These are phyloP conservation scores for Pichia sp. DNA, from an alignment of 1,139 yeast genomes.

Conservation along the genomic window DNA sequence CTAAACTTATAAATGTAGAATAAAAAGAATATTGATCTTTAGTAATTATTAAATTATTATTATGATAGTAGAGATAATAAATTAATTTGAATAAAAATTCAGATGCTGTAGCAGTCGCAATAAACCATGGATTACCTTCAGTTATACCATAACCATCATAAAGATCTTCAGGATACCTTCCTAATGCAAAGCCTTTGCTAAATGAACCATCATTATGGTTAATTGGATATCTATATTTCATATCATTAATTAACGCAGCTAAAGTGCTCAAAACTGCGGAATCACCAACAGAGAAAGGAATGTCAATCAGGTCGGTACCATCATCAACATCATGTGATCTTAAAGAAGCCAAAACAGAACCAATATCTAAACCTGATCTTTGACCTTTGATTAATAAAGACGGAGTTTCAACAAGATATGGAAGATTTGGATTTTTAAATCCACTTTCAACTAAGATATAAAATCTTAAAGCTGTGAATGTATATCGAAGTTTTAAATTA, in stretches of 20 bases:
- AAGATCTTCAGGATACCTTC: conserved; percentile 90
- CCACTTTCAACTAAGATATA: conserved; percentile 43
- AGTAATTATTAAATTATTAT: conserved; percentile 31
- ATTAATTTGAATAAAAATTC: conserved; percentile 45
- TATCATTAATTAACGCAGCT: conserved; percentile 51
- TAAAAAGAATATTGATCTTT: conserved; percentile 25
- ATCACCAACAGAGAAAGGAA: conserved; percentile 59
- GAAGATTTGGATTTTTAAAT: conserved; percentile 37
- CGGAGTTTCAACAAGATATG: conserved; percentile 69
- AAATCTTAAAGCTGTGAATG: conserved; percentile 34
- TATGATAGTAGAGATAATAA: conserved; percentile 29
- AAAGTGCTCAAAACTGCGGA: conserved; percentile 53
- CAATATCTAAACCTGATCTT: conserved; percentile 76
- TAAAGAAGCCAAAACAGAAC: conserved; percentile 63
- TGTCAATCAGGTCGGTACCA: conserved; percentile 24
- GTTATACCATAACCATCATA: conserved; percentile 73
- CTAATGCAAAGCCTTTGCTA: conserved; percentile 64
- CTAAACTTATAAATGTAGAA: conserved; percentile 19
- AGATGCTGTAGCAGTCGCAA: conserved; percentile 77
- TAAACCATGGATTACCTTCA: conserved; percentile 94
- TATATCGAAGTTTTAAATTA: conserved; percentile 26
- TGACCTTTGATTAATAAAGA: conserved; percentile 30
- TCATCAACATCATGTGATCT: conserved; percentile 52
- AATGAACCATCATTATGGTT: conserved; percentile 44
- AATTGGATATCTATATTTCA: conserved; percentile 70